Evolutionary conservation across 148 eudicot species (phyloP).

Genomic region (Rhododendron simsii): DNA sequence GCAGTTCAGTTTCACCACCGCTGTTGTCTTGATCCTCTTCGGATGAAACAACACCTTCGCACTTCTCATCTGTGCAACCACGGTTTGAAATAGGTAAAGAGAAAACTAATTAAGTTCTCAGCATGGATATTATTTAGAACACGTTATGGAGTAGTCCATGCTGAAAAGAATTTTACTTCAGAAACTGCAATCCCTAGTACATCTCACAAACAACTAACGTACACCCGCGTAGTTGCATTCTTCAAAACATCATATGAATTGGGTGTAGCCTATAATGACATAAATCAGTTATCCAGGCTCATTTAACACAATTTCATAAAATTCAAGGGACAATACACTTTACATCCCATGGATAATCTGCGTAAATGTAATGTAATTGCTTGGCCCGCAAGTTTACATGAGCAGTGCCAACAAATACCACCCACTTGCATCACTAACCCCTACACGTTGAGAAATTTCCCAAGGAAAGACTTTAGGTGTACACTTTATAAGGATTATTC

Average conservation of each 20-base stretch:
- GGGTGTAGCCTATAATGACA: no score
- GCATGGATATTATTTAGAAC: background rate
- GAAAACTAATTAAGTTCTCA: background rate
- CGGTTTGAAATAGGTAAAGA: background rate
- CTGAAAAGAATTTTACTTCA: no score
- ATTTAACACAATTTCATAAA: no score
- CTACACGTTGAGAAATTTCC: background rate
- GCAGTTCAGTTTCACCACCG: constrained; percentile 74
- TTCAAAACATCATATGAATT: no score
- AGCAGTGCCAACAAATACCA: background rate
- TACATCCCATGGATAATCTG: background rate
- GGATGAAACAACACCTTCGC: constrained; percentile 77
- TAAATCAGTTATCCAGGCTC: no score
- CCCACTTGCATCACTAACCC: background rate
- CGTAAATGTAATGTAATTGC: no score
- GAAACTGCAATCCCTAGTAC: no score
- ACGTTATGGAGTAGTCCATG: no score
- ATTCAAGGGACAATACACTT: no score
- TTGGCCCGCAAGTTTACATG: background rate
- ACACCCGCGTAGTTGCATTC: no score
- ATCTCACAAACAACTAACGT: no score
- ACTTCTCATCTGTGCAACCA: constrained; percentile 52
- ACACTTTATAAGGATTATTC: no score
- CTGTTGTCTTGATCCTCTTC: constrained; percentile 89
- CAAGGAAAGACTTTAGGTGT: background rate